Base-by-base conservation (phyloP, 148 eudicot genomes). In the Rhododendron henanense region DNA sequence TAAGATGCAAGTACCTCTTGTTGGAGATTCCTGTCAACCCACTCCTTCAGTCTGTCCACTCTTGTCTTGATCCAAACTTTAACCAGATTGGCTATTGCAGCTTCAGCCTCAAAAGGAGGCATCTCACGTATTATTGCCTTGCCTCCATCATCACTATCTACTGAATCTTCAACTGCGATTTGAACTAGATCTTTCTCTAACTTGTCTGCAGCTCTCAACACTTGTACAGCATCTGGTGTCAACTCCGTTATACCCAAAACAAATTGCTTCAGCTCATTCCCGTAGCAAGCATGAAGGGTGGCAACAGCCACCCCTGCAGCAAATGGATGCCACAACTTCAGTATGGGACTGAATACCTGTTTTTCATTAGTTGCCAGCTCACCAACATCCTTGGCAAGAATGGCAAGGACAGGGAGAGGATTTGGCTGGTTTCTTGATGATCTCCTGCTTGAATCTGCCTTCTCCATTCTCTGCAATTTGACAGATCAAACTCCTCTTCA, bases 41-140 rank as follows among this genome's bases (percentile, higher is more conserved):
- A 88, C 82, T 93, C 98, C 91, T 94, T 95, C 90, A 93, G 81
- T 84, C 88, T 91, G 83, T 95, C 99, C 6, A 94, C 89, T 88
- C 98, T 93, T 37, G 91, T 90, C 89, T 94, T 95, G 87, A 94
- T 93, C 99, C 99, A 97, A n/a, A 75, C 86, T 89, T 94, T 95
- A 76, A 97, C 98, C 89, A 97, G 82, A 88, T 92, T 93, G 85
- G 94, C 95, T 84, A 97, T 94, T 73, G 94, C 94, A 84, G 94
- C 90, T 91, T 97, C 98, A 89, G 99, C 99, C 87, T 97, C 99
- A 92, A 82, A 97, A 78, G 99, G 99, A 87, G 98, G 99, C 99
- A 97, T 97, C 88, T 97, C 99, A 83, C 98, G 96, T 48, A 97
- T 97, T 63, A 97, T 92, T 84, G 94, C 99, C 91, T 97, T 97